Evolutionary conservation across 2,329 filamentous ascomycete genomes (phyloP).

Genomic region (Aspergillus proliferans): DNA sequence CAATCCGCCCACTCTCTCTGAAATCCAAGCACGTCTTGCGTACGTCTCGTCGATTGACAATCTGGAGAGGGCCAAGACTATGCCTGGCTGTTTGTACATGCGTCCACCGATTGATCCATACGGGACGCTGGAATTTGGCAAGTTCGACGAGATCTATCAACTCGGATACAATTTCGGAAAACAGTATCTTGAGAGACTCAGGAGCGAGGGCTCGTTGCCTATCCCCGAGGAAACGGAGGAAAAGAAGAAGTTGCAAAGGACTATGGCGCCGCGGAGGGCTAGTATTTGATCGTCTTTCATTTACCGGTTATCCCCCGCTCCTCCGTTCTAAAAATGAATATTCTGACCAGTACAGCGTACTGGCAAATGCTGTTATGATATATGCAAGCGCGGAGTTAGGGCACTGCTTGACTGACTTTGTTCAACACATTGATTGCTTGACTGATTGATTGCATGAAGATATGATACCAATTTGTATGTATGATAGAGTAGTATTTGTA

Average conservation of each 20-base stretch:
- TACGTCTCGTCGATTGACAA: constrained; percentile 95
- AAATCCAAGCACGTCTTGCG: constrained; percentile 90
- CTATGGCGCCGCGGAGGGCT: constrained; percentile 71
- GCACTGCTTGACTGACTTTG: no score
- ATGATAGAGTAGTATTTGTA: no score
- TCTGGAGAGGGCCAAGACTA: constrained; percentile 84
- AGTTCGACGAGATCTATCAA: constrained; percentile 94
- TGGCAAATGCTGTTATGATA: no score
- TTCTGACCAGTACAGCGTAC: no score
- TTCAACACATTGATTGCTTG: background rate
- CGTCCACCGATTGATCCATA: constrained; percentile 89
- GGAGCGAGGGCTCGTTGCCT: constrained; percentile 69
- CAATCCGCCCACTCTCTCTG: constrained; percentile 88
- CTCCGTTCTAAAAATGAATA: background rate
- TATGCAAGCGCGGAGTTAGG: no score
- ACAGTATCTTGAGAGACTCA: constrained; percentile 69
- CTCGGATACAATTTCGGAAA: constrained; percentile 82
- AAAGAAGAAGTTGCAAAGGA: constrained; percentile 68
- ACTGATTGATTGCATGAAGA: no score
- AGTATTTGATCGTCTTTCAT: constrained; percentile 49
- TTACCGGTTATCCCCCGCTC: background rate
- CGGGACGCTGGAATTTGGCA: constrained; percentile 90
- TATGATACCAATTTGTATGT: no score
- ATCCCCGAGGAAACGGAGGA: constrained; percentile 67
- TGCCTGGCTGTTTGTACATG: constrained; percentile 91